Percentiles rank a stretch among this genome's conserved stretches.
phyloP scores from a whole-genome alignment of 2,329 filamentous ascomycete genomes.

The Claviceps humidiphila region DNA sequence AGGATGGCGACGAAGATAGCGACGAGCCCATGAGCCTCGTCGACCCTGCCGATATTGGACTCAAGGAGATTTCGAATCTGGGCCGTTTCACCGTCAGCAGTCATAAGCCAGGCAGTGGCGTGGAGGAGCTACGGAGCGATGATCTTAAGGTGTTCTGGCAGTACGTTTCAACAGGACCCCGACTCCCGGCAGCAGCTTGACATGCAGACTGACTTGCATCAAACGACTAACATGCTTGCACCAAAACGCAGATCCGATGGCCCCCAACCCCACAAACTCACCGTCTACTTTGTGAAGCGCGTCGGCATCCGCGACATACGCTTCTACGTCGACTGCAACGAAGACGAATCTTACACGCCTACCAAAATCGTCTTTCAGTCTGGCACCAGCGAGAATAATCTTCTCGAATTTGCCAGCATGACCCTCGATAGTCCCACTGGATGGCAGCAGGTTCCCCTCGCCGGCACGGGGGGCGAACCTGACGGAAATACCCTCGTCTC shows the following conservation, averaged over 20 bases:
- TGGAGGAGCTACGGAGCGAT: conserved; percentile 62
- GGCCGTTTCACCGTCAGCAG: conserved; percentile 74
- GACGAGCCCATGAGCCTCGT: conserved; percentile 32
- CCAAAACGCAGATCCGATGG: conserved; percentile 53
- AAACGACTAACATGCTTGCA: neutral
- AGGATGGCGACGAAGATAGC: conserved; percentile 23
- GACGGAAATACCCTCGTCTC: conserved; percentile 68
- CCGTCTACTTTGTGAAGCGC: conserved; percentile 74
- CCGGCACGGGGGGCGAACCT: conserved; percentile 40
- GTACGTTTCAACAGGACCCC: conserved; percentile 28
- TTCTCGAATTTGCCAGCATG: conserved; percentile 77
- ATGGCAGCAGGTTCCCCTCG: conserved; percentile 73
- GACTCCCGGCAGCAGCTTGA: neutral
- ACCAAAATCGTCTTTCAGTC: conserved; percentile 83
- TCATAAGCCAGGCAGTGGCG: conserved; percentile 67
- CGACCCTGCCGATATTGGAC: conserved; percentile 36
- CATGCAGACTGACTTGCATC: neutral
- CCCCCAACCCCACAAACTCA: conserved; percentile 69
- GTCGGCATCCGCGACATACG: conserved; percentile 66
- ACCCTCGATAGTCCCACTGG: conserved; percentile 66
- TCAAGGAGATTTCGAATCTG: conserved; percentile 77
- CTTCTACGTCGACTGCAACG: conserved; percentile 81
- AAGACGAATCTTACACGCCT: conserved; percentile 93
- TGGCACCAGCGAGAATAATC: conserved; percentile 81
- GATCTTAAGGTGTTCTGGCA: conserved; percentile 69